Conservation (phyloP, 345 rosid genomes). For the Euphorbia pulcherrima region DNA sequence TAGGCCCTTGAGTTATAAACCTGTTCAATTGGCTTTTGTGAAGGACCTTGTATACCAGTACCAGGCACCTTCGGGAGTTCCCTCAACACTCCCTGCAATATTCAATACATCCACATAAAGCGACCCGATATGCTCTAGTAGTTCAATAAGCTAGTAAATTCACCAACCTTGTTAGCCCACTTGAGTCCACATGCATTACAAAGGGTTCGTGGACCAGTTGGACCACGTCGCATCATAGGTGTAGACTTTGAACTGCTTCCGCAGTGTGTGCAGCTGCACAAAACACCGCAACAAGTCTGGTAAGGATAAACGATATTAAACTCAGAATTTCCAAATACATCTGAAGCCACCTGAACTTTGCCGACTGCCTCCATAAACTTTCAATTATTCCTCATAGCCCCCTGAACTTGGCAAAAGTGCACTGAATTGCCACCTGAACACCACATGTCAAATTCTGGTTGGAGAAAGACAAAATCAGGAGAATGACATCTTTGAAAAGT, state of each 20-base stretch:
- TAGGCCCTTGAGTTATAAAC: constrained; percentile 17
- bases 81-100: constrained; percentile 42
- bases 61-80: constrained; percentile 30
- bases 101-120: not conserved
- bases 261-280: constrained; percentile 36
- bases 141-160: not conserved
- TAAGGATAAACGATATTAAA: not conserved
- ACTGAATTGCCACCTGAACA: too few species aligned
- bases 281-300: not conserved
- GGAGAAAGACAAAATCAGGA: too few species aligned
- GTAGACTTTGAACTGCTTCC: constrained; percentile 40
- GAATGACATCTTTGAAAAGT: too few species aligned
- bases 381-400: too few species aligned
- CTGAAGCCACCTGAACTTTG: too few species aligned
- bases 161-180: constrained; percentile 43
- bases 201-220: constrained; percentile 38
- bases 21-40: constrained; percentile 28
- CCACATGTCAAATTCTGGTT: too few species aligned
- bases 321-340: too few species aligned
- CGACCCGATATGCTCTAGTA: not conserved
- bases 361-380: too few species aligned
- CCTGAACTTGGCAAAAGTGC: too few species aligned
- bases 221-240: constrained; percentile 52
- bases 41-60: constrained; percentile 19
- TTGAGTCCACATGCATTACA: constrained; percentile 50